Conservation (phyloP, 495 filamentous ascomycete genomes). For the Terfezia claveryi region DNA sequence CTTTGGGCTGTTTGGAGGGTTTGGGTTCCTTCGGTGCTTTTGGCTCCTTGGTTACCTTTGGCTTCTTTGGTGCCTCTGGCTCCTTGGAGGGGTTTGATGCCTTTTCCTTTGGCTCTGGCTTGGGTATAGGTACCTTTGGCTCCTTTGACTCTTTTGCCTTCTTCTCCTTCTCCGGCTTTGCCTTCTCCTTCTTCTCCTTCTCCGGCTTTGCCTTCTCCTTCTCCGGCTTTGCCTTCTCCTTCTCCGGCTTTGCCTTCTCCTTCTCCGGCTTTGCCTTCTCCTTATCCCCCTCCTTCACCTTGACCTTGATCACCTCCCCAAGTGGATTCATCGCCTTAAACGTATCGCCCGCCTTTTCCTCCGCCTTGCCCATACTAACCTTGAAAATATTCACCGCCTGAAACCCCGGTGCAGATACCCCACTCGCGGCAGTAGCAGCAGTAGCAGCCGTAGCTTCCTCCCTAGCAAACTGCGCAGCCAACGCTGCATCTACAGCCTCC, state of each 20-base stretch:
- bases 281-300: neutral
- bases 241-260: too few relatives aligned
- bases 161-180: neutral
- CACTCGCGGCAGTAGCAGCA: neutral
- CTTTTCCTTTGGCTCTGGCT: neutral
- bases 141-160: neutral
- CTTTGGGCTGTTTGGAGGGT: neutral
- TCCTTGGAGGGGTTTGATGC: neutral
- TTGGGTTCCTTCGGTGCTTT: neutral
- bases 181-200: neutral
- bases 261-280: too few relatives aligned
- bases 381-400: neutral
- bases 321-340: neutral
- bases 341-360: neutral
- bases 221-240: neutral
- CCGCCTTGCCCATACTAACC: neutral
- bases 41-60: neutral
- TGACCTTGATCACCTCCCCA: neutral
- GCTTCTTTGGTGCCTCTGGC: slow-evolving; percentile 3
- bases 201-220: neutral
- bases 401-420: neutral
- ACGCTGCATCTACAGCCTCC: neutral
- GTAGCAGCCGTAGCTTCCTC: slow-evolving; percentile 1
- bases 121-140: neutral
- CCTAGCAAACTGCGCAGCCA: neutral